phyloP scores from a whole-genome alignment of 345 rosid genomes.

The Geranium rotundifolium region DNA sequence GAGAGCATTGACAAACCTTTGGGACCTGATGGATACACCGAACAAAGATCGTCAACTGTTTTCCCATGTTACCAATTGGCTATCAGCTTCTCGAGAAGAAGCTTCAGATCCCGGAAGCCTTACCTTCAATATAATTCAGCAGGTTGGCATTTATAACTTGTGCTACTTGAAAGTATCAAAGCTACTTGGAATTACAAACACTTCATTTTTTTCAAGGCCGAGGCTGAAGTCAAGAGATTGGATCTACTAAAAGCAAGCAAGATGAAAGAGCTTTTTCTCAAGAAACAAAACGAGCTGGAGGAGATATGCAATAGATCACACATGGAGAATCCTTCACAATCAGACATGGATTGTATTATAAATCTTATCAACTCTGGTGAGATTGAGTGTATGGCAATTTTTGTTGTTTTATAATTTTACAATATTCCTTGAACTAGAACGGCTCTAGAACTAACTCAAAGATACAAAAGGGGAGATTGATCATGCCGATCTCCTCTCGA shows the following conservation, averaged over 20 bases:
- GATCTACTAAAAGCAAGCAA: slow-evolving; percentile 88
- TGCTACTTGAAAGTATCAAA: slow-evolving; percentile 5
- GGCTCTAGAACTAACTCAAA: slow-evolving; percentile 10
- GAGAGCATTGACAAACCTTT: slow-evolving; percentile 64
- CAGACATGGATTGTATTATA: slow-evolving; percentile 51
- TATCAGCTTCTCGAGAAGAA: slow-evolving; percentile 42
- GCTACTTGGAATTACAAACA: neutral
- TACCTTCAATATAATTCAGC: slow-evolving; percentile 54
- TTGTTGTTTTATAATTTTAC: neutral
- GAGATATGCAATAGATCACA: slow-evolving; percentile 73
- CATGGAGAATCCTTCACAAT: slow-evolving; percentile 68
- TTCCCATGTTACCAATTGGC: slow-evolving; percentile 44
- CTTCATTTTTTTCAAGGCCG: slow-evolving; percentile 46
- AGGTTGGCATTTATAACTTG: slow-evolving; percentile 36
- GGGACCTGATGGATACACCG: slow-evolving; percentile 88
- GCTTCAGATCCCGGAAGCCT: slow-evolving; percentile 75
- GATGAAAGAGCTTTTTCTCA: slow-evolving; percentile 79
- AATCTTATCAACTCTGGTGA: slow-evolving; percentile 67
- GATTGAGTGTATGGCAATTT: slow-evolving; percentile 9
- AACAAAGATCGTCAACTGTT: slow-evolving; percentile 49
- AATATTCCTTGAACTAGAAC: slow-evolving; percentile 4
- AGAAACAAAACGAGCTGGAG: slow-evolving; percentile 75
- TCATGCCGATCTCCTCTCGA: slow-evolving; percentile 68
- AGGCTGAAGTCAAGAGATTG: slow-evolving; percentile 88
- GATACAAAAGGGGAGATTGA: slow-evolving; percentile 62